Evolutionary conservation across 2,329 filamentous ascomycete species (phyloP), one percentile per base, ranked within the genome.

Genomic region (Stagonosporopsis cucurbitacearum): DNA sequence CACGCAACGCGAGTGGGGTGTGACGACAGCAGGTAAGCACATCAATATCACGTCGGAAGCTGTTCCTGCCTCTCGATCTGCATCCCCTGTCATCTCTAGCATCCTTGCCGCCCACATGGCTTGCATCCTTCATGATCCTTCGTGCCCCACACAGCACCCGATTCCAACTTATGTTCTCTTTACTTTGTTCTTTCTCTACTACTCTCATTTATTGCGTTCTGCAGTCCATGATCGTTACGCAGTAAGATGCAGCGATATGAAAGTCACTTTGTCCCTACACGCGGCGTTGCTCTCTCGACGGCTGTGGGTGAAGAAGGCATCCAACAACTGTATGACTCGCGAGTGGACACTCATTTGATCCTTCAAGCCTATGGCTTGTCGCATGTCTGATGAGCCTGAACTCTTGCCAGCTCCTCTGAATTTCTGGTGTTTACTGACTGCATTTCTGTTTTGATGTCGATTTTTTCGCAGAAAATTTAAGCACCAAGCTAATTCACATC

Each of bases 31-130:
- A 71, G 68, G 71, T 73, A 60, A 72, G 70, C 65, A 63, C 47
- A 49, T 58, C 69, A 66, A 72, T 71, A 62, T 71, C 70, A 66
- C 67, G 71, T 70, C 63, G 55, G 54, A 33, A 52, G 54, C 60
- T 59, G 52, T 64, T 52, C 63, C 59, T 53, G 43, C 53, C 36
- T 47, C 40, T 39, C 43, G 39, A 46, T 48, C 50, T 33, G 40
- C 23, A 54, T 26, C 50, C 30, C 44, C 40, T 41, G n/a, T 37
- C 58, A 73, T 72, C 68, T 70, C 65, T 72, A 17, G 36, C 58
- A 72, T 71, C 69, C 71, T 64, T 72, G 69, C 57, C 60, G 28
- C 53, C 69, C 70, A 73, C 69, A 72, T 74, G 72, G 71, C 68
- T 17, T 28, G 57, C 30, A 32, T 32, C 30, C 30, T 32, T n/a